Conservation (phyloP, 139 green algal species). For the Picochlorum sp. region DNA sequence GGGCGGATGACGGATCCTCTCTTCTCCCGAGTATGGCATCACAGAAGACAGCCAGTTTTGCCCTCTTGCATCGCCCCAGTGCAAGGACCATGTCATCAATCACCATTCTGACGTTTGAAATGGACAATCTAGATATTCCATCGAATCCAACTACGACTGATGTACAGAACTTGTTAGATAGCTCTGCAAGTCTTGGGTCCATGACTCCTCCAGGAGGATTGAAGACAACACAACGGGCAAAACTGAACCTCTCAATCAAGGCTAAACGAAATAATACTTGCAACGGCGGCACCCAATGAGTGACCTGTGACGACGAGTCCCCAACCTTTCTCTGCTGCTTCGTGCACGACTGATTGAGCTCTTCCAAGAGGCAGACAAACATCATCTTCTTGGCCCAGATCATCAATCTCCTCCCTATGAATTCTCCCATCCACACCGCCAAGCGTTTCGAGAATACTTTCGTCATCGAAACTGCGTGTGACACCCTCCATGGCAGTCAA, state of each 20-base stretch:
- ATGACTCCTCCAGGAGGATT: conserved; percentile 39
- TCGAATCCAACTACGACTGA: conserved; percentile 31
- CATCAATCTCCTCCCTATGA: neutral
- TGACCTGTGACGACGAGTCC: conserved; percentile 58
- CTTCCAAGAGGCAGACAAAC: conserved; percentile 10
- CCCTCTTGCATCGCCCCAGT: conserved; percentile 42
- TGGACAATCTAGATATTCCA: neutral
- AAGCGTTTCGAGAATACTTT: neutral
- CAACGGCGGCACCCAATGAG: conserved; percentile 56
- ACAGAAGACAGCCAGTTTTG: conserved; percentile 14
- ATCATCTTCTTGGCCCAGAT: conserved; percentile 4
- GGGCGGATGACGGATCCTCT: neutral
- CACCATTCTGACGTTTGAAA: conserved; percentile 23
- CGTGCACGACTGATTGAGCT: conserved; percentile 16
- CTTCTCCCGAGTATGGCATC: conserved; percentile 7
- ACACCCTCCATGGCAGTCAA: conserved; percentile 14
- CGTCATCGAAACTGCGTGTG: neutral
- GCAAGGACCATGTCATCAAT: conserved; percentile 39
- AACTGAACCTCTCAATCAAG: conserved; percentile 45
- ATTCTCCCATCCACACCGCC: neutral
- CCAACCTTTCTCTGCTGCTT: conserved; percentile 29
- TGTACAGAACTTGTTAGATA: conserved; percentile 30
- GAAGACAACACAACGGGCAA: conserved; percentile 47
- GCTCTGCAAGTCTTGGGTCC: conserved; percentile 15
- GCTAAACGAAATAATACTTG: conserved; percentile 49